Evolutionary conservation across 352 stramenopile species (phyloP).

Genomic region (Halophytophthora batemanensis): DNA sequence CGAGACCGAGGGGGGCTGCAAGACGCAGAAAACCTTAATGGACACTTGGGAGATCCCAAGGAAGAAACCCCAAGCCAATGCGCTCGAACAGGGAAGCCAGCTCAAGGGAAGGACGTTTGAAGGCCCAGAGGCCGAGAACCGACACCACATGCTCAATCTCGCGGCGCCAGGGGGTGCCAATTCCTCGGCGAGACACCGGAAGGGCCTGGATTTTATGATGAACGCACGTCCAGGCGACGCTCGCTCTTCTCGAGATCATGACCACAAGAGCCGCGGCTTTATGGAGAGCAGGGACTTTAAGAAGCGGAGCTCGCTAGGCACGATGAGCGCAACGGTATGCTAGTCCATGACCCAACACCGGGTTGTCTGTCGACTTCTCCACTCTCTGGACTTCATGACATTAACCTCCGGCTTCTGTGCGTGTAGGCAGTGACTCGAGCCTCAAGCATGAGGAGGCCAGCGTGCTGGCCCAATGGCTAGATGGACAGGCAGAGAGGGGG

Average conservation of each 20-base stretch:
- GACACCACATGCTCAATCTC: constrained; percentile 17
- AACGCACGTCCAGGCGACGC: constrained; percentile 5
- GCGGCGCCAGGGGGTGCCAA: constrained; percentile 2
- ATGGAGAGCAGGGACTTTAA: constrained; percentile 7
- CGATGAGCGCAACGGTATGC: constrained; percentile 22
- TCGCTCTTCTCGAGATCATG: constrained; percentile 6
- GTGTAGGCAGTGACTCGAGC: too few relatives aligned
- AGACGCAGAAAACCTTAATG: too few relatives aligned
- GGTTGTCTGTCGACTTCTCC: not conserved
- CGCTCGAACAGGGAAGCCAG: too few relatives aligned
- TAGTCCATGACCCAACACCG: not conserved
- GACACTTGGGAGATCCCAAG: too few relatives aligned
- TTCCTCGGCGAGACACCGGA: constrained; percentile 15
- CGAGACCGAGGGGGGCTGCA: too few relatives aligned
- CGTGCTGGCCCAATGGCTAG: too few relatives aligned
- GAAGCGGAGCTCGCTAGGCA: constrained; percentile 18
- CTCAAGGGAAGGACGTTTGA: too few relatives aligned
- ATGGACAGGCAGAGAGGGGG: too few relatives aligned
- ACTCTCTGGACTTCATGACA: too few relatives aligned
- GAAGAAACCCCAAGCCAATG: too few relatives aligned
- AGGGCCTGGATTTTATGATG: constrained; percentile 17
- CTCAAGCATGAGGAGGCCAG: too few relatives aligned
- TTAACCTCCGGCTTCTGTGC: constrained; percentile 3
- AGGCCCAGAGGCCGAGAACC: too few relatives aligned
- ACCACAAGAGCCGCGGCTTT: constrained; percentile 6